Conservation (phyloP, 116 monocot genomes). For the Trichopus zeylanicus region DNA sequence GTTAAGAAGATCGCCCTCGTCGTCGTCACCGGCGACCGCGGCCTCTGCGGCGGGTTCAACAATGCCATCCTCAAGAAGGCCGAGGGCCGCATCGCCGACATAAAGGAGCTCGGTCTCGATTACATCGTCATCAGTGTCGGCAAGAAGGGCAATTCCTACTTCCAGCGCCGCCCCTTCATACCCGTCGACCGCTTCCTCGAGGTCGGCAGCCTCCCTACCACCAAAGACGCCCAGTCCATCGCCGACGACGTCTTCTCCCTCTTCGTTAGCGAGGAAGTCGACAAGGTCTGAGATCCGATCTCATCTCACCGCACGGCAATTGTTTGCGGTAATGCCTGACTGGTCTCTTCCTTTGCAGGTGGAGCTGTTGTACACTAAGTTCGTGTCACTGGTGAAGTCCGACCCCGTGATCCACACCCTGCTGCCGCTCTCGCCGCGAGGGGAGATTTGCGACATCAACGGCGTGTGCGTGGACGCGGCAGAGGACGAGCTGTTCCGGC, state of each 20-base stretch:
- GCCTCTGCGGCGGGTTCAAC: slow-evolving; percentile 85
- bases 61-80: slow-evolving; percentile 73
- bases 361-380: slow-evolving; percentile 94
- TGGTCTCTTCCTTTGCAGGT: too few relatives aligned
- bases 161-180: slow-evolving; percentile 63
- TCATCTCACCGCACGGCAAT: too few relatives aligned
- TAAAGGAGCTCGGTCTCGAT: slow-evolving; percentile 48
- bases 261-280: slow-evolving; percentile 80
- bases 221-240: slow-evolving; percentile 87
- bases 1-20: slow-evolving; percentile 87
- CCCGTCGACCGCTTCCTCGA: slow-evolving; percentile 76
- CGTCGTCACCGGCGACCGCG: slow-evolving; percentile 79
- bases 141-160: slow-evolving; percentile 81
- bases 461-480: slow-evolving; percentile 91
- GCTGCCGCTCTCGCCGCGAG: slow-evolving; percentile 82
- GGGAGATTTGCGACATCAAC: slow-evolving; percentile 90
- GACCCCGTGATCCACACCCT: slow-evolving; percentile 93
- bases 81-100: slow-evolving; percentile 46
- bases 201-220: slow-evolving; percentile 54
- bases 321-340: too few relatives aligned
- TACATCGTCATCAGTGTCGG: slow-evolving; percentile 76
- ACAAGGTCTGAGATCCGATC: slow-evolving; percentile 70
- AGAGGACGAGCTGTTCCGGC: slow-evolving; percentile 88
- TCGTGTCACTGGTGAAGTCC: slow-evolving; percentile 79
- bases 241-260: slow-evolving; percentile 91